Conservation (phyloP, 2,329 filamentous ascomycete species). For the Arthrobotrys sphaeroides region DNA sequence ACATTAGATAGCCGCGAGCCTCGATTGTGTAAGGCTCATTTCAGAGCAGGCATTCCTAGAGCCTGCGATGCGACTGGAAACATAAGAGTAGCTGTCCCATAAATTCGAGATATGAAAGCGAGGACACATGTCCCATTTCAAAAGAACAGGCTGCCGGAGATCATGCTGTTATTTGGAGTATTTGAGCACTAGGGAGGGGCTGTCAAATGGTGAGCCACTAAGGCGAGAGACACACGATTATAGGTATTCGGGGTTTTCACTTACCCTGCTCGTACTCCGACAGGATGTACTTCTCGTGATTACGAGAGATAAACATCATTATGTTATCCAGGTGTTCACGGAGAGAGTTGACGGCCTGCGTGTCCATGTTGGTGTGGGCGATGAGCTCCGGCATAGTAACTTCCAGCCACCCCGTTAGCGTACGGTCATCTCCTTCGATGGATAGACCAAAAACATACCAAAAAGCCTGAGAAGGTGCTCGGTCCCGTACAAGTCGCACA, state of each 20-base stretch:
- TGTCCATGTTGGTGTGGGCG: conserved; percentile 97
- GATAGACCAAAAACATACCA: conserved; percentile 62
- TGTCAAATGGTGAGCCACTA: not conserved
- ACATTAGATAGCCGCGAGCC: not conserved
- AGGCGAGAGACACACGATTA: not conserved
- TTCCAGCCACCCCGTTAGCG: conserved; percentile 62
- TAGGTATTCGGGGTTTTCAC: conserved; percentile 39
- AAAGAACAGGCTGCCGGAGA: not conserved
- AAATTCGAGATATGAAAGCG: too few relatives aligned
- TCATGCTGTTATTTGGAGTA: not conserved
- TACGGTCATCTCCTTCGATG: not conserved
- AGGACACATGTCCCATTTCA: not conserved
- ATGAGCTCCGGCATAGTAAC: conserved; percentile 91
- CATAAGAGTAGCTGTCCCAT: too few relatives aligned
- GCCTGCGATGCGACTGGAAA: not conserved
- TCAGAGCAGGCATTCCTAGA: not conserved
- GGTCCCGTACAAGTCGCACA: conserved; percentile 86
- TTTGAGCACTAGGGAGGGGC: conserved; percentile 3
- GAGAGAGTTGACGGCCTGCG: conserved; percentile 85
- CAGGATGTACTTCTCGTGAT: conserved; percentile 80
- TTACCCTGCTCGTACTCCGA: conserved; percentile 78
- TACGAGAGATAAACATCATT: conserved; percentile 82
- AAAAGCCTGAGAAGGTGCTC: conserved; percentile 91
- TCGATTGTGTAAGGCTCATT: not conserved
- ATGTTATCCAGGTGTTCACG: conserved; percentile 89